Evolutionary conservation across 108 stramenopile species (phyloP).

Genomic region (Nitzschia sp.): DNA sequence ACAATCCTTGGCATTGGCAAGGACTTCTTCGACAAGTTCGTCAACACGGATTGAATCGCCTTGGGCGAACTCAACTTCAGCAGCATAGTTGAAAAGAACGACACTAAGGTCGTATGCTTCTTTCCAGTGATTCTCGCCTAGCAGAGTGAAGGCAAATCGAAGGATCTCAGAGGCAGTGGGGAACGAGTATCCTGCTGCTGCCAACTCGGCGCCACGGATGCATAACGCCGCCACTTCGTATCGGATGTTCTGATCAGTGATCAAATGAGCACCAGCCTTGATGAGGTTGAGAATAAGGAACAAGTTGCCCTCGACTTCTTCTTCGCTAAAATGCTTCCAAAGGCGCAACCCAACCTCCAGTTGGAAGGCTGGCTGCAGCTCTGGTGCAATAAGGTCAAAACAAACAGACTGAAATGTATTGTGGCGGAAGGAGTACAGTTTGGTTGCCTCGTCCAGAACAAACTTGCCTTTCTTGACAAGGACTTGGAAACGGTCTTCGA

Average conservation of each 20-base stretch:
- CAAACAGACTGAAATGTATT: slow-evolving; percentile 44
- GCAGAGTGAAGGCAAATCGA: slow-evolving; percentile 45
- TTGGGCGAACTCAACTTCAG: slow-evolving; percentile 39
- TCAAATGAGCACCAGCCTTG: slow-evolving; percentile 33
- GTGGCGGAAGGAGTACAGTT: slow-evolving; percentile 27
- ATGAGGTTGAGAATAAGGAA: slow-evolving; percentile 51
- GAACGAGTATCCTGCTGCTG: slow-evolving; percentile 44
- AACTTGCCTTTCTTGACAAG: slow-evolving; percentile 18
- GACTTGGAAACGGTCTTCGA: slow-evolving; percentile 13
- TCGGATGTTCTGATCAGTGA: slow-evolving; percentile 26
- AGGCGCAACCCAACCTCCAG: slow-evolving; percentile 53
- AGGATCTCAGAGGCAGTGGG: slow-evolving; percentile 47
- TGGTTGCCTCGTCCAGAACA: slow-evolving; percentile 6
- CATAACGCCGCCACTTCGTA: slow-evolving; percentile 40
- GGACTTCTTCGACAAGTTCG: slow-evolving; percentile 23
- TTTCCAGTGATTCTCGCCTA: slow-evolving; percentile 50
- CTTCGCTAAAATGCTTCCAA: slow-evolving; percentile 30
- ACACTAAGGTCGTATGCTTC: slow-evolving; percentile 57
- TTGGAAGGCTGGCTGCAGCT: slow-evolving; percentile 39
- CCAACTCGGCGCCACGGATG: slow-evolving; percentile 46
- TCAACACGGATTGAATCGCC: slow-evolving; percentile 40
- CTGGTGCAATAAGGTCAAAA: slow-evolving; percentile 41
- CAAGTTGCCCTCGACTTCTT: slow-evolving; percentile 36
- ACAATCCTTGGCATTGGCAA: slow-evolving; percentile 29
- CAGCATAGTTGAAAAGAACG: slow-evolving; percentile 50